A percentile compares a stretch with the other conserved stretches of the same genome.
Evolutionary conservation across 108 stramenopile genomes (phyloP).

Genomic region (Nitzschia palea): DNA sequence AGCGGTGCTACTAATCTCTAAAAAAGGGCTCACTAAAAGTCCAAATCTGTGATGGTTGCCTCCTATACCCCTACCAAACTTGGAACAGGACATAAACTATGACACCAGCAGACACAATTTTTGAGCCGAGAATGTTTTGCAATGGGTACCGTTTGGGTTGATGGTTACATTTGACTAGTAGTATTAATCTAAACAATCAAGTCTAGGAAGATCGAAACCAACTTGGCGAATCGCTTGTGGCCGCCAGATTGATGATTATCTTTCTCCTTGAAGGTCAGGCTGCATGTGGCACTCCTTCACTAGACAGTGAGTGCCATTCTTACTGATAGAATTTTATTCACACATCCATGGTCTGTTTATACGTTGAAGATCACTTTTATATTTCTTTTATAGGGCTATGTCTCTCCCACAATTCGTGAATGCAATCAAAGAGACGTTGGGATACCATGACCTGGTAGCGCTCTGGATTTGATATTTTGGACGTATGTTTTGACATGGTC

Average conservation of each 20-base stretch:
- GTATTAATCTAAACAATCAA: background rate
- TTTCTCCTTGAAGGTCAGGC: background rate
- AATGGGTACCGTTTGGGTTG: too few species aligned
- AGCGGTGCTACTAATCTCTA: too few species aligned
- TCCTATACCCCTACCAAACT: too few species aligned
- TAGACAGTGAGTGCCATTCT: background rate
- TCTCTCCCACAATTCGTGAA: slow-evolving; percentile 90
- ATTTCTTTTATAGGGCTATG: slow-evolving; percentile 40
- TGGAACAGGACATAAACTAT: too few species aligned
- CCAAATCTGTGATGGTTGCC: too few species aligned
- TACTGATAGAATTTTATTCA: background rate
- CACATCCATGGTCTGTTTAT: background rate
- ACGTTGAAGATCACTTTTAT: background rate
- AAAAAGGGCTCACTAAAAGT: too few species aligned
- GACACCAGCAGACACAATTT: too few species aligned
- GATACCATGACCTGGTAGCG: slow-evolving; percentile 89
- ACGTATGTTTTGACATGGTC: slow-evolving; percentile 70
- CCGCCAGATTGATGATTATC: background rate
- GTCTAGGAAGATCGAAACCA: background rate
- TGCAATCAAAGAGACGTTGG: slow-evolving; percentile 64
- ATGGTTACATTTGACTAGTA: too few species aligned
- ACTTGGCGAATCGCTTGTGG: background rate
- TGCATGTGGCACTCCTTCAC: background rate
- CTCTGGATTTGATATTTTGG: slow-evolving; percentile 86
- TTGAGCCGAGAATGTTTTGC: too few species aligned